A percentile compares a stretch with the other conserved stretches of the same genome.
phyloP scores from a whole-genome alignment of 495 filamentous ascomycete species.

The Parathielavia appendiculata region DNA sequence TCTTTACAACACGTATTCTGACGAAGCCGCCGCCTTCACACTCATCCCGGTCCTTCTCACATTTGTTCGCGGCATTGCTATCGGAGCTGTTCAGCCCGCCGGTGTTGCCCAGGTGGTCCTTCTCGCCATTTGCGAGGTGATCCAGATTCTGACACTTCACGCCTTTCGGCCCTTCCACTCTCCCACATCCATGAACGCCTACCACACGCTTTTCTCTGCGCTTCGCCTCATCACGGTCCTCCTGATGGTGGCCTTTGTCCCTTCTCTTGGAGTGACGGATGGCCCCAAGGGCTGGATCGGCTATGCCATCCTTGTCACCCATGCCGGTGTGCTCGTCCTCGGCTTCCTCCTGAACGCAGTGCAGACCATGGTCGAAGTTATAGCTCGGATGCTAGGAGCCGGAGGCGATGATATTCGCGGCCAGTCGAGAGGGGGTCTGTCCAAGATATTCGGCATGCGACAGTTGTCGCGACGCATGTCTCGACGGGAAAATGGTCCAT shows the following conservation, averaged over 20 bases:
- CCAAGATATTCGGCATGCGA: conserved; percentile 87
- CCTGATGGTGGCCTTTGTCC: conserved; percentile 81
- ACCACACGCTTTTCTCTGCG: conserved; percentile 77
- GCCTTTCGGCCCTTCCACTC: conserved; percentile 86
- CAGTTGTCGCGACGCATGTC: conserved; percentile 76
- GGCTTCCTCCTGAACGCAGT: conserved; percentile 91
- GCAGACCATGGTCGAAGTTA: conserved; percentile 83
- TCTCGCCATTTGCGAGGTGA: conserved; percentile 88
- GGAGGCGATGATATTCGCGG: conserved; percentile 67
- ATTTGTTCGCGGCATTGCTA: conserved; percentile 77
- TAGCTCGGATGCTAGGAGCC: conserved; percentile 71
- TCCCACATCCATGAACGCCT: conserved; percentile 95
- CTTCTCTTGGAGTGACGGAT: conserved; percentile 69
- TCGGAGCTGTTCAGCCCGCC: conserved; percentile 88
- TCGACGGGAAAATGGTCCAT: conserved; percentile 49
- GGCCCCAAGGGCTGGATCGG: conserved; percentile 88
- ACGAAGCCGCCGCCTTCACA: conserved; percentile 77
- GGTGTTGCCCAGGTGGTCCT: conserved; percentile 89
- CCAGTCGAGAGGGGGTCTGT: conserved; percentile 77
- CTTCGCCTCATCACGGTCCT: conserved; percentile 74
- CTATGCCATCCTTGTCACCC: conserved; percentile 82
- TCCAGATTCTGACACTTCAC: conserved; percentile 79
- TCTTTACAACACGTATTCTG: conserved; percentile 97
- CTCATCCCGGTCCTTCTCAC: conserved; percentile 78
- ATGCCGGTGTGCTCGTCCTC: conserved; percentile 81